Conservation (phyloP, 2,329 filamentous ascomycete species). For the Conoideocrella luteorostrata region DNA sequence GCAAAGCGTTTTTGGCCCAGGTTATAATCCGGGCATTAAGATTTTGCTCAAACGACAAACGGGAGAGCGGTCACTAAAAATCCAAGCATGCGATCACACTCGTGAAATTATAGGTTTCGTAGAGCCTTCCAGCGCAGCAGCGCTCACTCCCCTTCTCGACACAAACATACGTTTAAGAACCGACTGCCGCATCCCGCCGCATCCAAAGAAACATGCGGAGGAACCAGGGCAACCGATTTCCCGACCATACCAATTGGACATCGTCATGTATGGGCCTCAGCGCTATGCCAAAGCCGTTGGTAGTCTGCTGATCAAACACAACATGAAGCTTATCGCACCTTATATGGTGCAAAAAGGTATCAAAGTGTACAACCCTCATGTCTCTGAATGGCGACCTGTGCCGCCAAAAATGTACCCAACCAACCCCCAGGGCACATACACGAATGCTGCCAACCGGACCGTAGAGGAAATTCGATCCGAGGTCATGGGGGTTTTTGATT, state of each 20-base stretch:
- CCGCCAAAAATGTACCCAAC: conserved; percentile 27
- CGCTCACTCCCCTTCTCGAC: conserved; percentile 69
- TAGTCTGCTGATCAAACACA: conserved; percentile 53
- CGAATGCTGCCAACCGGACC: conserved; percentile 47
- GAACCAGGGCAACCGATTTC: conserved; percentile 57
- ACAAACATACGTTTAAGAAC: conserved; percentile 59
- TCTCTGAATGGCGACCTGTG: conserved; percentile 39
- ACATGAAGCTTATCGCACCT: conserved; percentile 62
- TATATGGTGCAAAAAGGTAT: conserved; percentile 61
- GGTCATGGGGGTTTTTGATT: conserved; percentile 82
- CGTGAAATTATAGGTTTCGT: conserved; percentile 69
- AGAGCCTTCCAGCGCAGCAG: conserved; percentile 59
- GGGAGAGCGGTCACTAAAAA: conserved; percentile 50
- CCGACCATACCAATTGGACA: conserved; percentile 53
- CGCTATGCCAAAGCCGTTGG: conserved; percentile 62
- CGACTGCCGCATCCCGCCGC: conserved; percentile 62
- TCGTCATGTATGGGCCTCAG: conserved; percentile 75
- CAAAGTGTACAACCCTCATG: conserved; percentile 72
- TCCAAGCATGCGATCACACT: conserved; percentile 68
- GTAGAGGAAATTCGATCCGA: conserved; percentile 83
- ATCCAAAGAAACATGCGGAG: conserved; percentile 59
- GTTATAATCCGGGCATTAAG: conserved; percentile 68
- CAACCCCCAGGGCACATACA: conserved; percentile 20
- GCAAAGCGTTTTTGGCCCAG: conserved; percentile 49
- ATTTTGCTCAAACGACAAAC: conserved; percentile 58